Evolutionary conservation across 2,329 filamentous ascomycete species (phyloP), one percentile per base, ranked within the genome.

Genomic region (Zarea fungicola): DNA sequence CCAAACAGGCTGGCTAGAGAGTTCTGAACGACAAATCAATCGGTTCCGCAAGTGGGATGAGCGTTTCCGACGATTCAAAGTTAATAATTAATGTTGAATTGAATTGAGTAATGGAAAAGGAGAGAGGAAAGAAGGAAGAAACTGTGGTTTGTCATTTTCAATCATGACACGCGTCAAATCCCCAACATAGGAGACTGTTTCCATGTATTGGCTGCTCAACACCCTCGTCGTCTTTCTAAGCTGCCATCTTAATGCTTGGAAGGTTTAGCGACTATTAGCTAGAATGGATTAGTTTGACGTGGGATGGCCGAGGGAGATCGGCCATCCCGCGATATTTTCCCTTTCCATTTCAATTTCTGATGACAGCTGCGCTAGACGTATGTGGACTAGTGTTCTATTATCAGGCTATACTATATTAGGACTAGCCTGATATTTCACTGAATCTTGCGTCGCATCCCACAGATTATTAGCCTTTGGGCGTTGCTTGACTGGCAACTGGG

Each of bases 321-420:
- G 47, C 19, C 47, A 43, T 49, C 47, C 47, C 47, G 21, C 47
- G n/a, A n/a, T n/a, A n/a, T n/a, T n/a, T 16, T 39, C 14, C 43
- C n/a, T 36, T 49, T 18, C 47, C 39, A 21, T 31, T 49, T 39
- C 41, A 21, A 40, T 34, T 25, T 6, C 9, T n/a, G n/a, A n/a
- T n/a, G 16, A 34, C 10, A 36, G 4, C 5, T 19, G 26, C 28
- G 21, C 44, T 34, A 41, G 16, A 16, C 36, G 11, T 6, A n/a
- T n/a, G n/a, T n/a, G n/a, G n/a, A n/a, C n/a, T n/a, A n/a, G n/a
- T n/a, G n/a, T n/a, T n/a, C n/a, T n/a, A n/a, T n/a, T n/a, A n/a
- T n/a, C n/a, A n/a, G n/a, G n/a, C n/a, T n/a, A n/a, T n/a, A n/a
- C n/a, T n/a, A n/a, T n/a, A n/a, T n/a, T n/a, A n/a, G n/a, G n/a